Conservation (phyloP, 768 basidiomycete species). For the Mycena albidolilacea region DNA sequence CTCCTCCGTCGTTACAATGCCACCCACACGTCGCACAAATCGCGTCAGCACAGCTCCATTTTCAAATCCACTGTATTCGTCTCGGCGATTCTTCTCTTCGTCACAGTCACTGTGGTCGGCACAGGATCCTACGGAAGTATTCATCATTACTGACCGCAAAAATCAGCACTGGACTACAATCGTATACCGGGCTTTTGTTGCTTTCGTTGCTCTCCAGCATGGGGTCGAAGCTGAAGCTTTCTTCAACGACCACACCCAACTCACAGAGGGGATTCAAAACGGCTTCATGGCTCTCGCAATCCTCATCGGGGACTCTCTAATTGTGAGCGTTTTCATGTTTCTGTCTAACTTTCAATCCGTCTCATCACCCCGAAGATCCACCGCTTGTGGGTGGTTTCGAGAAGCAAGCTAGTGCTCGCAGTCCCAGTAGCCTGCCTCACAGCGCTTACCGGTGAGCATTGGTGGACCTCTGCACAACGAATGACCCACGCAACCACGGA, state of each 20-base stretch:
- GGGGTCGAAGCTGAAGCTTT: slow-evolving; percentile 1
- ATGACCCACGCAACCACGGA: background rate
- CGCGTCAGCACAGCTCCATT: background rate
- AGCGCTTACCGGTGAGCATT: background rate
- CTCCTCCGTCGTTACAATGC: slow-evolving; percentile 4
- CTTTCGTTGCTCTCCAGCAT: slow-evolving; percentile 2
- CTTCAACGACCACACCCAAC: slow-evolving; percentile 6
- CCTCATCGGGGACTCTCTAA: slow-evolving; percentile 25
- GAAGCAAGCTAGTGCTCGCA: slow-evolving; percentile 11
- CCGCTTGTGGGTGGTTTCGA: slow-evolving; percentile 31
- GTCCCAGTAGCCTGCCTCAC: slow-evolving; percentile 6
- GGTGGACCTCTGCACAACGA: background rate
- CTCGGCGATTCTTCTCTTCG: slow-evolving; percentile 14
- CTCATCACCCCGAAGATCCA: slow-evolving; percentile 2
- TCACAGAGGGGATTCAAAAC: background rate
- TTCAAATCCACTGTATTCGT: slow-evolving; percentile 21
- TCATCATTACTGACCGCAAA: background rate
- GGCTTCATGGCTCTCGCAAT: background rate
- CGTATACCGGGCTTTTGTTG: slow-evolving; percentile 9
- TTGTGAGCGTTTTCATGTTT: background rate
- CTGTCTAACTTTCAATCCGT: background rate
- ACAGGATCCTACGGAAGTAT: background rate
- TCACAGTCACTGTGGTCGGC: slow-evolving; percentile 19
- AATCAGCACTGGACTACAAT: slow-evolving; percentile 25
- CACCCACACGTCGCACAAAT: slow-evolving; percentile 17